Conservation (phyloP, 495 filamentous ascomycete species). For the Endocarpon pusillum region DNA sequence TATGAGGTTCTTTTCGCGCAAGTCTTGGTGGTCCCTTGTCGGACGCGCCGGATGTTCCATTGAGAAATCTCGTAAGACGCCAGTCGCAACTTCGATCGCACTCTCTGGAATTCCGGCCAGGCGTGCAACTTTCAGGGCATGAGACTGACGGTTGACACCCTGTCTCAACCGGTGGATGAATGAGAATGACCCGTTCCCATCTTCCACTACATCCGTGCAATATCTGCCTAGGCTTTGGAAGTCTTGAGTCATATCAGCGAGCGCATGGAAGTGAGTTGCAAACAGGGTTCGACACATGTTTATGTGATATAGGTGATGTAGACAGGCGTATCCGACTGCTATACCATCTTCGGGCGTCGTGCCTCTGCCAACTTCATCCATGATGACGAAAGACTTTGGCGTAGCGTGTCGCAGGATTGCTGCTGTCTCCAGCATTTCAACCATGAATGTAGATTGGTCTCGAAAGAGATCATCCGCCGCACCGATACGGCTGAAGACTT, state of each 20-base stretch:
- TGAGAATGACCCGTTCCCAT: constrained; percentile 44
- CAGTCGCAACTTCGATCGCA: constrained; percentile 37
- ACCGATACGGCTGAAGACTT: constrained; percentile 81
- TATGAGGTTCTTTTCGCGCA: too few relatives aligned
- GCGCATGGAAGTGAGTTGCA: constrained; percentile 81
- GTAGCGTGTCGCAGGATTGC: constrained; percentile 35
- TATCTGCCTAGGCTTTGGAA: constrained; percentile 57
- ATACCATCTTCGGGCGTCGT: constrained; percentile 84
- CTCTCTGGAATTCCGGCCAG: constrained; percentile 58
- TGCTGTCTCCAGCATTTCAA: constrained; percentile 39
- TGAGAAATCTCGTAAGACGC: constrained; percentile 16
- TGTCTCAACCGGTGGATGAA: constrained; percentile 67
- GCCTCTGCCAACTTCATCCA: constrained; percentile 93
- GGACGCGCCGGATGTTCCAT: too few relatives aligned
- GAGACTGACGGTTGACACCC: constrained; percentile 72
- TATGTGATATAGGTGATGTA: constrained; percentile 60
- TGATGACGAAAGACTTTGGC: constrained; percentile 67
- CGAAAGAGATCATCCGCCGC: constrained; percentile 83
- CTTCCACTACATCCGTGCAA: constrained; percentile 79
- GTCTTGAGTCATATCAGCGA: constrained; percentile 58
- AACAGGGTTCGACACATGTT: constrained; percentile 73
- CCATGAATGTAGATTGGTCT: constrained; percentile 89
- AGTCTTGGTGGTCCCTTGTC: too few relatives aligned
- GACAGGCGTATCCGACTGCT: constrained; percentile 74
- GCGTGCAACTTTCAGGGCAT: constrained; percentile 82